phyloP scores from a whole-genome alignment of 2,329 filamentous ascomycete genomes.

The Dendrostoma leiphaemia region DNA sequence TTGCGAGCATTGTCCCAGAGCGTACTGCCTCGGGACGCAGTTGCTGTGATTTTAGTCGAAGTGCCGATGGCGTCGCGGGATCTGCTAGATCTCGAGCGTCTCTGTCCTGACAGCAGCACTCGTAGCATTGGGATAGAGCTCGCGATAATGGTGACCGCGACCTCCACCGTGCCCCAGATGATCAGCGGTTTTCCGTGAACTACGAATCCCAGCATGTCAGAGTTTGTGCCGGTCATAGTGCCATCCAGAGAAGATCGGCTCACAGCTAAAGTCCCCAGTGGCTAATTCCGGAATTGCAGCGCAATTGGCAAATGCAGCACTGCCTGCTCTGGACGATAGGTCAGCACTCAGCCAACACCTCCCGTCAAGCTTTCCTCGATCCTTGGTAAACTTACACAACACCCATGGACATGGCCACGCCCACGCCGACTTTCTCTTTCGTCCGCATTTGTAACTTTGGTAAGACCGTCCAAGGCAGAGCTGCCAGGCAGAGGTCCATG shows the following conservation, averaged over 20 bases:
- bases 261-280: background rate
- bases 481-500: constrained; percentile 16
- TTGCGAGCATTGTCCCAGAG: background rate
- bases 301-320: background rate
- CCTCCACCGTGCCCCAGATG: background rate
- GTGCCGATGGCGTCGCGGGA: background rate
- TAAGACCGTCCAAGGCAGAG: constrained; percentile 17
- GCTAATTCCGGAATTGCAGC: background rate
- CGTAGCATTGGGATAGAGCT: background rate
- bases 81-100: background rate
- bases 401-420: constrained; percentile 19
- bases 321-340: background rate
- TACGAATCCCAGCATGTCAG: background rate
- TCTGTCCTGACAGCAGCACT: background rate
- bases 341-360: constrained; percentile 40
- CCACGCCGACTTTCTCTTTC: constrained; percentile 15
- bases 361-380: no score
- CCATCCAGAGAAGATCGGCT: background rate
- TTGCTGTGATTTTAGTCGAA: background rate
- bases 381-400: constrained; percentile 33
- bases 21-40: background rate
- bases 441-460: constrained; percentile 11
- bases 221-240: background rate
- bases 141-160: background rate
- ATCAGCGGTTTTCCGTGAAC: background rate